Percentiles rank a stretch among this genome's conserved stretches.
phyloP scores from a whole-genome alignment of 2,329 filamentous ascomycete genomes.

The Cadophora gregata region DNA sequence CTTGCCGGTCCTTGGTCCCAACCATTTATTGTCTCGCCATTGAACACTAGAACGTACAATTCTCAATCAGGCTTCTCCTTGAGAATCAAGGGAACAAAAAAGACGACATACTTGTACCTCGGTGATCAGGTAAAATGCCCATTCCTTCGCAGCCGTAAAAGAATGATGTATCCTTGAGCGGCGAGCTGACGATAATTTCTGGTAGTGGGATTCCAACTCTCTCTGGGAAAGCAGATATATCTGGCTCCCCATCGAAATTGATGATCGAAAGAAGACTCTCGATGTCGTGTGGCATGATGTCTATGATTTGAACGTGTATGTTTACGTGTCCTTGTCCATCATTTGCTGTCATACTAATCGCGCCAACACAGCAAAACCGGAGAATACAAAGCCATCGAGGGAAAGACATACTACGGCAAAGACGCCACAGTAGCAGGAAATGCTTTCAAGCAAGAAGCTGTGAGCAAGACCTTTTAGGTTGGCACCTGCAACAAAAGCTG shows the following conservation, averaged over 20 bases:
- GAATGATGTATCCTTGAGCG: too few species aligned
- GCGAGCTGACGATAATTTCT: slow-evolving; percentile 44
- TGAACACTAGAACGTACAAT: slow-evolving; percentile 58
- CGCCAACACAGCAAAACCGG: slow-evolving; percentile 14
- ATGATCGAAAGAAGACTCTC: slow-evolving; percentile 57
- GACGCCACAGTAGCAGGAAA: slow-evolving; percentile 52
- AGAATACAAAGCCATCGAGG: slow-evolving; percentile 49
- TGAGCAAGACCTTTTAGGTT: too few species aligned
- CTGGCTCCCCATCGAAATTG: slow-evolving; percentile 60
- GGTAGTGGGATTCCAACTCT: slow-evolving; percentile 60
- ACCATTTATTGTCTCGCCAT: slow-evolving; percentile 57
- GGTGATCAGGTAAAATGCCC: slow-evolving; percentile 19
- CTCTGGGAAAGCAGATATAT: slow-evolving; percentile 63
- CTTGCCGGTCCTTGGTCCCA: slow-evolving; percentile 59
- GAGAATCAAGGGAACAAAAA: slow-evolving; percentile 54
- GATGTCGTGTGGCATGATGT: slow-evolving; percentile 59
- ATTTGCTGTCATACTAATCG: neutral
- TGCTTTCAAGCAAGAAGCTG: slow-evolving; percentile 63
- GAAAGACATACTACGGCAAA: slow-evolving; percentile 54
- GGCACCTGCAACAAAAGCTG: neutral
- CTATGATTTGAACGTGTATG: slow-evolving; percentile 59
- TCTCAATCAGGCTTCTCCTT: slow-evolving; percentile 59
- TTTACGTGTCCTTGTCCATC: slow-evolving; percentile 17
- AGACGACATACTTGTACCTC: slow-evolving; percentile 54
- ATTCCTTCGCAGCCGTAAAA: too few species aligned